Evolutionary conservation across 2,329 filamentous ascomycete species (phyloP).

Genomic region (Cryoendolithus antarcticus): DNA sequence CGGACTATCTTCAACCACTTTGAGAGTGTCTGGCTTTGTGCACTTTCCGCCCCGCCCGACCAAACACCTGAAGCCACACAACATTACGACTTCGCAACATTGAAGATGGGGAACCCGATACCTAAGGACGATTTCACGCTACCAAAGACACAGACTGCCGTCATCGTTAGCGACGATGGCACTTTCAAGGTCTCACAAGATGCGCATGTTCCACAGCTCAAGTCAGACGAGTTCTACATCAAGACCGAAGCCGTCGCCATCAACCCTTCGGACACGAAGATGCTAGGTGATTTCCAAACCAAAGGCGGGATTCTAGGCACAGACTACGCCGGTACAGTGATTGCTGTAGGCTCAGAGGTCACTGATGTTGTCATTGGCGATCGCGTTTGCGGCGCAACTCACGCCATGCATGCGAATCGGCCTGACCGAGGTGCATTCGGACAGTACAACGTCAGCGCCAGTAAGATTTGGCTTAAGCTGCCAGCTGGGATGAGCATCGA

Average conservation of each 20-base stretch:
- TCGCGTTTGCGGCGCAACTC: background rate
- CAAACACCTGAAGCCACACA: too few species aligned
- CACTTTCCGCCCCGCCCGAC: too few species aligned
- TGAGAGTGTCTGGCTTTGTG: too few species aligned
- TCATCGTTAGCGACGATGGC: too few species aligned
- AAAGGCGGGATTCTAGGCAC: background rate
- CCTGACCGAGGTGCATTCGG: background rate
- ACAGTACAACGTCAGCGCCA: background rate
- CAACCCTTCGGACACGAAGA: background rate
- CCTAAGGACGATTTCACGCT: too few species aligned
- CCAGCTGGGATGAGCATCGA: background rate
- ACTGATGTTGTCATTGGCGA: background rate
- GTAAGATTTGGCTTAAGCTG: background rate
- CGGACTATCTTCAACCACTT: too few species aligned
- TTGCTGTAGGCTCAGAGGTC: background rate
- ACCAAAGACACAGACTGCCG: too few species aligned
- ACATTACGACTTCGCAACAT: too few species aligned
- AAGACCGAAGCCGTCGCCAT: background rate
- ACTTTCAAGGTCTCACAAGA: too few species aligned
- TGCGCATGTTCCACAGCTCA: background rate
- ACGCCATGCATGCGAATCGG: too few species aligned
- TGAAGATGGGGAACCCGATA: too few species aligned
- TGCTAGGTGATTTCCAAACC: background rate
- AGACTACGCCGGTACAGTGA: slow-evolving; percentile 1
- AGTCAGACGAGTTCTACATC: background rate